A percentile compares a stretch with the other conserved stretches of the same genome.
Evolutionary conservation across 306 rosid genomes (phyloP).

Genomic region (Parietaria judaica): DNA sequence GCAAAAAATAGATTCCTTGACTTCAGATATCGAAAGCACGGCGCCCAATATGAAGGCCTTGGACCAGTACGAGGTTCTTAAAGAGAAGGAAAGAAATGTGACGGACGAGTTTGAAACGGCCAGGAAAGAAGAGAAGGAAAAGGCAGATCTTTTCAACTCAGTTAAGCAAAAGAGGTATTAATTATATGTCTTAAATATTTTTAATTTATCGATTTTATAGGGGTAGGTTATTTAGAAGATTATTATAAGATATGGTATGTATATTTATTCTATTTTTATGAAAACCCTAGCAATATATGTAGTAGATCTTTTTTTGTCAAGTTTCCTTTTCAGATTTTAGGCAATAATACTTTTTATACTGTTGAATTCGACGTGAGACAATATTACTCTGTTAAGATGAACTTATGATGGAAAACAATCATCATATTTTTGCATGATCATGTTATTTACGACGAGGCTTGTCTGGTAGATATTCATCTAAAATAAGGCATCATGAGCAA

Average conservation of each 20-base stretch:
- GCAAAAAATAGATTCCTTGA: slow-evolving; percentile 63
- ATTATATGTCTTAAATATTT: neutral
- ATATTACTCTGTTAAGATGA: neutral
- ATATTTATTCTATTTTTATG: too few relatives aligned
- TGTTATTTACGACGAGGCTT: neutral
- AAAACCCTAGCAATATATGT: too few relatives aligned
- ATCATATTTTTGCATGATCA: neutral
- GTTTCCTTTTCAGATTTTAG: too few relatives aligned
- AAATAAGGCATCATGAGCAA: neutral
- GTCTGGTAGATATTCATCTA: neutral
- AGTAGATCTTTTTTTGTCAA: too few relatives aligned
- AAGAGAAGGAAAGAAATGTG: slow-evolving; percentile 74
- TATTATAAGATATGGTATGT: too few relatives aligned
- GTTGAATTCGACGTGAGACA: slow-evolving; percentile 4
- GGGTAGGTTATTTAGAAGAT: too few relatives aligned
- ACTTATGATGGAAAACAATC: neutral
- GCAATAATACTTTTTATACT: too few relatives aligned
- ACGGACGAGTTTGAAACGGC: slow-evolving; percentile 84
- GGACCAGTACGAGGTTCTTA: slow-evolving; percentile 88
- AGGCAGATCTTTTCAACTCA: slow-evolving; percentile 57
- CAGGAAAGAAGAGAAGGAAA: slow-evolving; percentile 80
- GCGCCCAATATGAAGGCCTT: slow-evolving; percentile 98
- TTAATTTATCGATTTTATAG: too few relatives aligned
- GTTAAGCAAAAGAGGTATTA: slow-evolving; percentile 75
- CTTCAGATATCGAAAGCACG: slow-evolving; percentile 84